Evolutionary conservation across 345 rosid genomes (phyloP).

Genomic region (Corchorus olitorius): DNA sequence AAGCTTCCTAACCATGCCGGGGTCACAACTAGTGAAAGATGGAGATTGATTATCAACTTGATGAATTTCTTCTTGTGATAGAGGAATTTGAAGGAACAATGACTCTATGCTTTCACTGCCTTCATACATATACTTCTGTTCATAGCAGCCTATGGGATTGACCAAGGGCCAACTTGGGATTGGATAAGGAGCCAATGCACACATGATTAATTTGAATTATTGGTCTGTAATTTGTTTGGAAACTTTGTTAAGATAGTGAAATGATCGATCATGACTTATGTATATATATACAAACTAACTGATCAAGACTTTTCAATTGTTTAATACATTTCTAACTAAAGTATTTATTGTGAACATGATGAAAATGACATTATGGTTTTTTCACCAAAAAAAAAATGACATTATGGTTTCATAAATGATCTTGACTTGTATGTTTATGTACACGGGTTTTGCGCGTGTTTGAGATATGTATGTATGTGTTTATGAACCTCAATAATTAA

Average conservation of each 20-base stretch:
- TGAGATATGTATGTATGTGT: no score
- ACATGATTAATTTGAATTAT: not conserved
- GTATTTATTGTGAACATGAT: not conserved
- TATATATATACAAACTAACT: not conserved
- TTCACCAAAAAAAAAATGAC: no score
- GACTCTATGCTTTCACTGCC: not conserved
- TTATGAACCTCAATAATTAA: no score
- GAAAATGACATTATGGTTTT: not conserved
- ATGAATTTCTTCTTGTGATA: not conserved
- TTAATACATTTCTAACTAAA: not conserved
- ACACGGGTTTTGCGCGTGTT: no score
- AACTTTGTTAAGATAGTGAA: not conserved
- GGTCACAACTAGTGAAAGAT: not conserved
- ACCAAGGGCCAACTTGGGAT: slow-evolving; percentile 1
- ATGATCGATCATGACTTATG: slow-evolving; percentile 4
- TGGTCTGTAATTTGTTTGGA: not conserved
- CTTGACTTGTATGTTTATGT: no score
- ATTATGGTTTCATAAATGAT: no score
- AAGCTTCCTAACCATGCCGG: not conserved
- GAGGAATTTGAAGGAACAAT: not conserved
- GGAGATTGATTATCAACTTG: not conserved
- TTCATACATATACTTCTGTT: not conserved
- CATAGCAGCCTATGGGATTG: slow-evolving; percentile 9
- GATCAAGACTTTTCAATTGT: not conserved
- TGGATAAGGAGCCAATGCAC: slow-evolving; percentile 15